Evolutionary conservation across 805 yeast genomes (phyloP).

Genomic region (Kuraishia piskuri): DNA sequence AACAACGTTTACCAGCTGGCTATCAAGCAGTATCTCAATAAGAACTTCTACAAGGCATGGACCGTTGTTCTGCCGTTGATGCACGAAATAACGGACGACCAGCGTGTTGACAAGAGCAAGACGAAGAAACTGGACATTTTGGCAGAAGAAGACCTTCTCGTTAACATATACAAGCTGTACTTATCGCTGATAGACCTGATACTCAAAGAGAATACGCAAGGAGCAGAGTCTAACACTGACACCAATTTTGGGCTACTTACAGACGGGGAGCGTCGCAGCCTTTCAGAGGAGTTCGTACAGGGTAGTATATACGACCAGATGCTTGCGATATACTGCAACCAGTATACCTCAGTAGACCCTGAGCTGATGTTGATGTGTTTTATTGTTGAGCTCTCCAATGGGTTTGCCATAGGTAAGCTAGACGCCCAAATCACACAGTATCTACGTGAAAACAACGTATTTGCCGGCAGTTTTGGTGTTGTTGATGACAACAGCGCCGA

Average conservation of each 20-base stretch:
- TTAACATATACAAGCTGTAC: constrained; percentile 18
- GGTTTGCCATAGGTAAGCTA: constrained; percentile 11
- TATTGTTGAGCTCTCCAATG: constrained; percentile 21
- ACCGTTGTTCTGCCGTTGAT: constrained; percentile 14
- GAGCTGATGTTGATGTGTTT: constrained; percentile 21
- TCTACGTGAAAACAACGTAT: constrained; percentile 8
- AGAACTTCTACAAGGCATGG: constrained; percentile 21
- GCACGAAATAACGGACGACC: constrained; percentile 7
- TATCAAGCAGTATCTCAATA: constrained; percentile 30
- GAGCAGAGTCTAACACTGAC: not conserved
- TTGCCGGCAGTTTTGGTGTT: constrained; percentile 5
- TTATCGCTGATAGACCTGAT: constrained; percentile 20
- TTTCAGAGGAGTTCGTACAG: constrained; percentile 11
- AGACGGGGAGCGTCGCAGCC: not conserved
- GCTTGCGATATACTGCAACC: constrained; percentile 6
- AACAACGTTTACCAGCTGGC: constrained; percentile 27
- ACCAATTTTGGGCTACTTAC: not conserved
- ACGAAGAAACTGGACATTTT: not conserved
- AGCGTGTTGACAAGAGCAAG: not conserved
- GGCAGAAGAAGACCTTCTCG: constrained; percentile 7
- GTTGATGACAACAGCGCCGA: constrained; percentile 1
- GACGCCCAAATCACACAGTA: constrained; percentile 16
- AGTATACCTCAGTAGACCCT: constrained; percentile 11
- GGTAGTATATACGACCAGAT: constrained; percentile 17
- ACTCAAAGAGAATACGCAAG: constrained; percentile 11